Evolutionary conservation across 345 rosid species (phyloP), one percentile per base, ranked within the genome.

Genomic region (Eucalyptus viminalis): DNA sequence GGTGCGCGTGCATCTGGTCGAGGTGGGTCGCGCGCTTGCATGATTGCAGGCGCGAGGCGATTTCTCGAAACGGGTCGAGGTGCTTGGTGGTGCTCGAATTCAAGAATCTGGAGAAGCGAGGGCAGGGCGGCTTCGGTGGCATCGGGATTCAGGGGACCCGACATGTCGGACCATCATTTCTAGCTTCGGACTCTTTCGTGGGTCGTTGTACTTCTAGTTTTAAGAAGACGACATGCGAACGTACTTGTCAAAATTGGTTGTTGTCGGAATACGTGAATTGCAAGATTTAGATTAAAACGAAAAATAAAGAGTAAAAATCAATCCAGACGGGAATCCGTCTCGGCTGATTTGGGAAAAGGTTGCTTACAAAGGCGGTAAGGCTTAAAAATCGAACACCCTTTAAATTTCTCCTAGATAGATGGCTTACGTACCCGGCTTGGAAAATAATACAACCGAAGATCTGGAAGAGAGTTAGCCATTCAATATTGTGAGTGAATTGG

Each of bases 1-100:
- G 85, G 50, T 56, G 88, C 14, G 89, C 90, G 60, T 89, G 91
- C 17, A 91, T 87, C 86, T 86, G 91, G n/a, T 56, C 65, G 80
- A 89, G 90, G 44, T 89, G 92, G 69, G 65, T 27, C 5, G 17
- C 50, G 76, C 49, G 49, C 47, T 4, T 53, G 92, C 92, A 92
- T 86, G 51, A 69, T 45, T 62, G 88, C 34, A 92, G 37, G n/a
- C 85, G 53, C 14, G 67, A 81, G 54, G 80, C 24, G 56, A 88
- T 86, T 88, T 88, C 89, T 88, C 58, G 89, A 56, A 88, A 45
- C 31, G n/a, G 89, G 69, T 40, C 83, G 83, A 21, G 47, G 47
- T 22, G 29, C 47, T 76, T 21, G 9, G 1, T 6, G 47, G 47
- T 0, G 47, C 22, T 76, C 47, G 45, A 40, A 76, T 6, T 76